Base-by-base conservation (phyloP, 2,329 filamentous ascomycete species). In the Fulvia fulva region DNA sequence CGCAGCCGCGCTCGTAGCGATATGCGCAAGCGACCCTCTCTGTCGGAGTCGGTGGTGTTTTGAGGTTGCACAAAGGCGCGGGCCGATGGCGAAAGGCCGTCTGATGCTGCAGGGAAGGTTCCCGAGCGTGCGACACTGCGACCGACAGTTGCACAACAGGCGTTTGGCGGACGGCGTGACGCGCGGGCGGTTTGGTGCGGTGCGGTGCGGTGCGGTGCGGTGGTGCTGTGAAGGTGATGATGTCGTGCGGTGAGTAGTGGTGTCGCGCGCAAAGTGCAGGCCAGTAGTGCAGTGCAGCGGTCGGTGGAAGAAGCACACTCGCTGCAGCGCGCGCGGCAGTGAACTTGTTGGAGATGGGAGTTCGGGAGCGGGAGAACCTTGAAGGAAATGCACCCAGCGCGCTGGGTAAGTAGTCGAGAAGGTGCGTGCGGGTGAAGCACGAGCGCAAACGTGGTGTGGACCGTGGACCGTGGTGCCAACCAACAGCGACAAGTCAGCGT, bases 21-120 rank as follows among this genome's bases (percentile, higher is more conserved):
- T 50, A 28, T 49, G 52, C 51, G 26, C 41, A 41, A 28, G 44
- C 46, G 37, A 47, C 43, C 46, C 45, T 51, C 19, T 53, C 44
- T 30, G 50, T 26, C 51, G 34, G 34, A 23, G 50, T 26, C 51
- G 34, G 34, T 54, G 19, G 19, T 54, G 32, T 53, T 30, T 51
- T 57, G 60, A 58, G 46, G 63, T 65, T 45, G 56, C 50, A 65
- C 63, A 54, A 52, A 30, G 44, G 37, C 32, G 56, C 51, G 50
- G 56, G 56, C 47, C 55, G 63, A 41, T 52, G 51, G 55, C 16
- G 41, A 44, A 44, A 44, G 41, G 41, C 41, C n/a, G 41, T n/a
- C 41, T n/a, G 41, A 22, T 19, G 41, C 41, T 44, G 41, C 41
- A 44, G 44, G 44, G 21, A 47, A 26, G 25, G 28, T 12, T 25